These are phyloP conservation scores for Penicillium ucsense DNA, from an alignment of 495 filamentous ascomycete species.

Conservation along the genomic window DNA sequence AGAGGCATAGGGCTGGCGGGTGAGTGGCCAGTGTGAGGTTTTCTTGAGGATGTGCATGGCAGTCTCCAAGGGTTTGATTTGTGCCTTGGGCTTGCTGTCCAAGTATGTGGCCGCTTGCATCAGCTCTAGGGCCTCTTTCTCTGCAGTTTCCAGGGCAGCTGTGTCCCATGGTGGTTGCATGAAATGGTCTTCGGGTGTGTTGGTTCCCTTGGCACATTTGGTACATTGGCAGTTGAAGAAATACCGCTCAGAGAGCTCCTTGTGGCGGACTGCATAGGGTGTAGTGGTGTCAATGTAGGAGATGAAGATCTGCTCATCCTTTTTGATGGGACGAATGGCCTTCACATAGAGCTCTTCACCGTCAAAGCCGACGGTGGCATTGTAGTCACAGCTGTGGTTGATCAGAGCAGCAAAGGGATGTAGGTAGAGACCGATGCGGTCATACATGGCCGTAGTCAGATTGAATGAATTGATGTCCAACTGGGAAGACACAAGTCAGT, in stretches of 20 bases:
- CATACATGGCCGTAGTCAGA: slow-evolving; percentile 46
- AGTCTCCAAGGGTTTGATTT: slow-evolving; percentile 14
- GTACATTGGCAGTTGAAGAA: slow-evolving; percentile 58
- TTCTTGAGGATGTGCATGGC: slow-evolving; percentile 17
- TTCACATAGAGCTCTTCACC: slow-evolving; percentile 36
- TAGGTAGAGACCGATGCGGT: slow-evolving; percentile 52
- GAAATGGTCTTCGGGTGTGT: slow-evolving; percentile 12
- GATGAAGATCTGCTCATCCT: slow-evolving; percentile 55
- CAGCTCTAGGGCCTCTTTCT: slow-evolving; percentile 18
- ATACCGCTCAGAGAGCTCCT: slow-evolving; percentile 46
- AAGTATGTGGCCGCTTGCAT: slow-evolving; percentile 11
- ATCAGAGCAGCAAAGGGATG: slow-evolving; percentile 47
- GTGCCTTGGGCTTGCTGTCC: slow-evolving; percentile 4
- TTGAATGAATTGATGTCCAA: slow-evolving; percentile 51
- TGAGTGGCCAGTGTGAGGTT: slow-evolving; percentile 19
- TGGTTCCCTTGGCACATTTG: slow-evolving; percentile 35
- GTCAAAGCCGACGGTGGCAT: slow-evolving; percentile 55
- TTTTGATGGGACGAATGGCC: slow-evolving; percentile 36
- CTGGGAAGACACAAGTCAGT: slow-evolving; percentile 13
- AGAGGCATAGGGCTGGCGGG: slow-evolving; percentile 31
- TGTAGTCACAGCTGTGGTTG: slow-evolving; percentile 67
- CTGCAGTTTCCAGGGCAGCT: slow-evolving; percentile 10
- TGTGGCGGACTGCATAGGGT: slow-evolving; percentile 34
- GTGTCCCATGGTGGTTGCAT: slow-evolving; percentile 4
- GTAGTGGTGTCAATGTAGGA: slow-evolving; percentile 58